These are phyloP conservation scores for Chrysochromulina tobinii DNA, from an alignment of 78 protist species.

Conservation along the genomic window DNA sequence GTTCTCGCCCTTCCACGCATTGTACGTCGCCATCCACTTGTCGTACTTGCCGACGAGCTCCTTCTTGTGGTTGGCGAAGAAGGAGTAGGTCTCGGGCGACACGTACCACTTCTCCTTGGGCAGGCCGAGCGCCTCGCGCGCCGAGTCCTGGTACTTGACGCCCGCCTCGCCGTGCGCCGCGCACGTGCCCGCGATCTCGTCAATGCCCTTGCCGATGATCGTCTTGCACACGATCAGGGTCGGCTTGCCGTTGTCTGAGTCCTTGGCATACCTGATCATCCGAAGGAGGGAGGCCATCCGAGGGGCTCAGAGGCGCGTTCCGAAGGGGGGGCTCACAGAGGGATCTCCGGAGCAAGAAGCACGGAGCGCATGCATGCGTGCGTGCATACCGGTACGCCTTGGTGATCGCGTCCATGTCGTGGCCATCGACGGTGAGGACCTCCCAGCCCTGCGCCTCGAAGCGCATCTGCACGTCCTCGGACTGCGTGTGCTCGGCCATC, in stretches of 20 bases:
- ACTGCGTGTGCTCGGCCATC: conserved; percentile 59
- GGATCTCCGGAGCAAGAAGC: too few species aligned
- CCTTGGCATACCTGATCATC: conserved; percentile 2
- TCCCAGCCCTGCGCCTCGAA: conserved; percentile 77
- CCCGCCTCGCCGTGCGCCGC: conserved; percentile 73
- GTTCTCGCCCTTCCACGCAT: conserved; percentile 48
- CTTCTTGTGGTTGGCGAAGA: conserved; percentile 25
- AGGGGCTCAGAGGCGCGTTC: too few species aligned
- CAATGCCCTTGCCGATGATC: conserved; percentile 64
- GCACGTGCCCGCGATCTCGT: conserved; percentile 66
- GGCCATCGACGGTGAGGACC: conserved; percentile 52
- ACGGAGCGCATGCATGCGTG: too few species aligned
- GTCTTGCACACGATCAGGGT: conserved; percentile 60
- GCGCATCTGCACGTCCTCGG: conserved; percentile 63
- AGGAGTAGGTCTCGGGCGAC: conserved; percentile 44
- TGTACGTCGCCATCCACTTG: conserved; percentile 32
- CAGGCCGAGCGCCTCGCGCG: conserved; percentile 43
- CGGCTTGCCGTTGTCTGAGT: conserved; percentile 55
- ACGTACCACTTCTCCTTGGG: conserved; percentile 59
- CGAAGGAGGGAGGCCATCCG: too few species aligned
- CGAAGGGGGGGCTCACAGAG: too few species aligned
- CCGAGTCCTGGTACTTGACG: conserved; percentile 4
- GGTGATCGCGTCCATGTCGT: conserved; percentile 41
- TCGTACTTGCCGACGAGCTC: conserved; percentile 18
- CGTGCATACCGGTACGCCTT: conserved; percentile 26